Evolutionary conservation across 1,284 basidiomycete species (phyloP).

Genomic region (Naganishia cerealis): DNA sequence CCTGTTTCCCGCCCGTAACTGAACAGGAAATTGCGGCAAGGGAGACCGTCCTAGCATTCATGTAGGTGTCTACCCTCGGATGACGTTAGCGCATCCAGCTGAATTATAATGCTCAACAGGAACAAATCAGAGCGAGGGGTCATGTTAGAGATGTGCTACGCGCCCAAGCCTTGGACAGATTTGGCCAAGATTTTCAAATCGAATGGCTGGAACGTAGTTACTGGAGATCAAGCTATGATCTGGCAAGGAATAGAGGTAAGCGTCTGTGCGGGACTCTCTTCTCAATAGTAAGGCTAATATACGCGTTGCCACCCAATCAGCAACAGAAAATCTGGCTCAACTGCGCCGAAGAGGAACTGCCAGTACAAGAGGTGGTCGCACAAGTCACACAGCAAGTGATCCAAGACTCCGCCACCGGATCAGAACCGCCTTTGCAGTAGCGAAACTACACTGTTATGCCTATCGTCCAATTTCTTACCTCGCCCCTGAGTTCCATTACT

Average conservation of each 20-base stretch:
- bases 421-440: conserved; percentile 18
- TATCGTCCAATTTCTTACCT: neutral
- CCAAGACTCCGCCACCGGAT: conserved; percentile 19
- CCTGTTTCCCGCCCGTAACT: conserved; percentile 20
- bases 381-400: conserved; percentile 18
- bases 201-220: conserved; percentile 24
- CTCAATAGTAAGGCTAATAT: neutral
- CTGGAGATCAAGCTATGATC: conserved; percentile 27
- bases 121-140: conserved; percentile 24
- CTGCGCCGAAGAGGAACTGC: conserved; percentile 25
- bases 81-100: neutral
- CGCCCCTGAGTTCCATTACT: neutral
- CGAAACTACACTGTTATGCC: neutral
- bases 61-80: conserved; percentile 1
- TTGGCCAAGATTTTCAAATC: conserved; percentile 22
- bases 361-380: conserved; percentile 15
- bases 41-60: conserved; percentile 26
- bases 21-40: conserved; percentile 15
- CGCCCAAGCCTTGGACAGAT: conserved; percentile 23
- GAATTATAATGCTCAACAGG: neutral
- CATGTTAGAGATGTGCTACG: conserved; percentile 28
- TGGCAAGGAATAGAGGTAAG: conserved; percentile 26
- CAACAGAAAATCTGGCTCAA: conserved; percentile 30
- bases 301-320: neutral
- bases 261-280: neutral